Base-by-base conservation (phyloP, 805 yeast species). In the Naumovozyma baii region DNA sequence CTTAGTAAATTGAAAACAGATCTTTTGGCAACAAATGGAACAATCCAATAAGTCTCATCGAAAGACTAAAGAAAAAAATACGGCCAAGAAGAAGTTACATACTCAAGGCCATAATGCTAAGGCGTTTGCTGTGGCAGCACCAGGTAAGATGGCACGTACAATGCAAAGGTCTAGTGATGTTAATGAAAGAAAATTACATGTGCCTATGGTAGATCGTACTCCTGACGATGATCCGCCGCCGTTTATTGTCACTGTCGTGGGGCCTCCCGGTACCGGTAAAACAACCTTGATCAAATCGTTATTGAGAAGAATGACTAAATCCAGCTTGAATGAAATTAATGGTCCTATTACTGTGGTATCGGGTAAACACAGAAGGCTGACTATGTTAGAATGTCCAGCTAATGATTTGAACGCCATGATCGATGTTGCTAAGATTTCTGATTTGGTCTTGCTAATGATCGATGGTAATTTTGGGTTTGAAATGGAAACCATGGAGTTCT, bases 401-500 rank as follows among this genome's bases (percentile, higher is more conserved):
- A 90, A 88, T 52, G 98, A 92, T 61, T 65, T 92, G 57, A 88
- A 86, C 60, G 80, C 96, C 5, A 92, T 94, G 97, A 78, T 88
- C 33, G 99, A 92, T 64, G 77, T 92, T 30, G 95, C 97, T 19
- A 92, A 92, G 55, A 78, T 88, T 41, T 95, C 97, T 0, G 99
- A 92, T 62, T 69, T 92, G 45, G 95, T 94, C 8, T 69, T 92
- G 36, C 61, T 92, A 44, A 66, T 92, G 72, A 78, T 92, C 43
- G 99, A 92, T 67, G 97, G 98, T 43, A 92, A 92, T 61, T 92
- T 86, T 59, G 99, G 99, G 5, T 78, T 92, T 43, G 99, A 92
- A 68, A 92, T 92, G 99, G 99, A 92, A 64, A 92, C 98, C 7
- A 94, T 92, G 97, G 99, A 92, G 64, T 92, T 92, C 56, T 70